Percentiles rank a stretch among this genome's conserved stretches.
Conservation (phyloP, 306 rosid genomes). For the Prunus padus region DNA sequence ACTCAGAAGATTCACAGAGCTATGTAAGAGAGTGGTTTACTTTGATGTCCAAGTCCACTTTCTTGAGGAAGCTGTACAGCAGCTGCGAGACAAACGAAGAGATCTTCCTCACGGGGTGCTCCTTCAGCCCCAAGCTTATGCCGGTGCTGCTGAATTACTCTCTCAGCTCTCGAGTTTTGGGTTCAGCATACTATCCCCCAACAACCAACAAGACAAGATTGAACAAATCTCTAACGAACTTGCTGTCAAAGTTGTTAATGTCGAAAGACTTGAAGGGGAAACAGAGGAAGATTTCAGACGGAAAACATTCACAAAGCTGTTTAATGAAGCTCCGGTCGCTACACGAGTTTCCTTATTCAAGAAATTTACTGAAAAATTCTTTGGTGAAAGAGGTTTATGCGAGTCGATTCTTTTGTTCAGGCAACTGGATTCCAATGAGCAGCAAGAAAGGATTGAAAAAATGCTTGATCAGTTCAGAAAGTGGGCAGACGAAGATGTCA, state of each 20-base stretch:
- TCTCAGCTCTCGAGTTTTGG: not conserved
- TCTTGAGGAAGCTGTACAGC: not conserved
- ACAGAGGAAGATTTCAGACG: not conserved
- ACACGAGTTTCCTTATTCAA: not conserved
- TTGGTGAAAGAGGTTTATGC: not conserved
- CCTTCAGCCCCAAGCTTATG: not conserved
- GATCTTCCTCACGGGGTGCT: not conserved
- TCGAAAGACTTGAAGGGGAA: not conserved
- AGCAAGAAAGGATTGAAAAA: not conserved
- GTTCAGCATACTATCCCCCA: not conserved
- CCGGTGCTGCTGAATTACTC: not conserved
- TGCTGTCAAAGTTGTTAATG: not conserved
- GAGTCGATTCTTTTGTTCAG: not conserved
- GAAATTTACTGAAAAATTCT: not conserved
- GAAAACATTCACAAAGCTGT: not conserved
- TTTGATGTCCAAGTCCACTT: not conserved
- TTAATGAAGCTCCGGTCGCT: not conserved
- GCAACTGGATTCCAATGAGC: not conserved
- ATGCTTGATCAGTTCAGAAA: not conserved
- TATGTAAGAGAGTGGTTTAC: not conserved
- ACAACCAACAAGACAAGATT: not conserved
- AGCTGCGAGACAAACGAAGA: not conserved
- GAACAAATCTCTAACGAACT: not conserved
- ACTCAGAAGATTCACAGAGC: not conserved
- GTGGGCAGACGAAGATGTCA: not conserved